phyloP scores from a whole-genome alignment of 139 green algal genomes.

The Astrephomene gubernaculifera region DNA sequence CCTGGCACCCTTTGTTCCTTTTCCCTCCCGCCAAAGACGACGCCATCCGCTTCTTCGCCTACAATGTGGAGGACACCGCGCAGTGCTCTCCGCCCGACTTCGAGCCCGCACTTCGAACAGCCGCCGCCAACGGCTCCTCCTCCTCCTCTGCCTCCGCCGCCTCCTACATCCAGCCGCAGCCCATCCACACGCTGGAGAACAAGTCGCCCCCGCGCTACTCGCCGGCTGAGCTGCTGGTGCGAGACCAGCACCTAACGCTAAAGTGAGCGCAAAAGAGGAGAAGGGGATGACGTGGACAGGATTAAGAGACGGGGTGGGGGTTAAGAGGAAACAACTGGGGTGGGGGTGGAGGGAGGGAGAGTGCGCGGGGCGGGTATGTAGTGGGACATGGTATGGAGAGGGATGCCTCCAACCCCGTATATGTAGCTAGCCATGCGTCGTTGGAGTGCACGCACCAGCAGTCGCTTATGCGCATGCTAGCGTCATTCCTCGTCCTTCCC shows the following conservation, averaged over 20 bases:
- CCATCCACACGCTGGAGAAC: neutral
- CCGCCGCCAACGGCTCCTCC: too few species aligned
- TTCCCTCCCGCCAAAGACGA: neutral
- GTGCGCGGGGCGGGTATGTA: neutral
- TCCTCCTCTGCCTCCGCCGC: neutral
- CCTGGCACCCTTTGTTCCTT: too few species aligned
- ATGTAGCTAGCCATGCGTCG: neutral
- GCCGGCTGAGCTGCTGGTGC: slow-evolving; percentile 14
- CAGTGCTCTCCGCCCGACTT: slow-evolving; percentile 43
- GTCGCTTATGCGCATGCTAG: neutral
- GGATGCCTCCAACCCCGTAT: too few species aligned
- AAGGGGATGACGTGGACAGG: neutral
- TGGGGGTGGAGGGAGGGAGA: neutral
- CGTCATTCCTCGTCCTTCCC: neutral
- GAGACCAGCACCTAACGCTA: slow-evolving; percentile 24
- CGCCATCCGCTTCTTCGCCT: slow-evolving; percentile 32
- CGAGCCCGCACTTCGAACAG: neutral
- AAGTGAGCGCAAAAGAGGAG: neutral
- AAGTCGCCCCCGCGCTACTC: neutral
- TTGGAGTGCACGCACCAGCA: neutral
- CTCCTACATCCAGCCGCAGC: neutral
- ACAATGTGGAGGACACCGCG: slow-evolving; percentile 33
- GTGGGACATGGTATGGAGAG: neutral
- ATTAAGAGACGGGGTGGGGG: neutral
- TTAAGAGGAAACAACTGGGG: neutral